Base-by-base conservation (phyloP, 169 alveolate species). In the Cryptosporidium canis region DNA sequence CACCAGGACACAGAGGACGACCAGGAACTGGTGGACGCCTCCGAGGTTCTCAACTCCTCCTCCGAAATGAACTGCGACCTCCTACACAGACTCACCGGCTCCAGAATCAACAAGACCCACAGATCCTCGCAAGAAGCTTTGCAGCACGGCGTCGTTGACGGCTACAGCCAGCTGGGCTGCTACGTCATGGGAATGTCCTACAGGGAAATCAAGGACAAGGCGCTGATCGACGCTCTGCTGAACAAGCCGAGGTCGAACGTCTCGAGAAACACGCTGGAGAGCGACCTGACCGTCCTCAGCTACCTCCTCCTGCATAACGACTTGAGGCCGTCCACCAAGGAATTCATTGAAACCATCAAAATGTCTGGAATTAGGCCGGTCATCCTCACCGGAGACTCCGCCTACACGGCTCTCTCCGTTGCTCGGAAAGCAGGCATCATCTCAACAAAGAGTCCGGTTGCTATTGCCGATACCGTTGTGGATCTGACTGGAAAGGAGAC, bases 201-300 rank as follows among this genome's bases (percentile, higher is more conserved):
- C 29, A 53, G 27, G 18, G 87, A 77, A 44, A 77, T 77, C 37
- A 77, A 55, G 11, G 87, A 77, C 58, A 29, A 37, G 29, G 64
- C n/a, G n/a, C n/a, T 77, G n/a, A 56, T 77, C 12, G 72, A 77
- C 39, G 70, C 72, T 18, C 45, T 77, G 6, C 18, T 58, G 12
- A 58, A 77, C 47, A 77, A 77, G 29, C 70, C 87, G 31, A 77
- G 64, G 45, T 77, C 72, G n/a, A 77, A 77, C 29, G 72, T 77
- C 35, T 77, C 87, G n/a, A 55, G 87, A 44, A 39, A 41, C 14
- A 77, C 72, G 2, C 2, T 77, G 18, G 87, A 77, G 29, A 58
- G 77, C 4, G 65, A 61, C 3, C 43, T 77, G 29, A 58, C 61
- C 6, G 24, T 58, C 33, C 5, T 77, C 3, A 37, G 71, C 0